Conservation (phyloP, 2,329 filamentous ascomycete genomes). For the Westerdykella ornata region DNA sequence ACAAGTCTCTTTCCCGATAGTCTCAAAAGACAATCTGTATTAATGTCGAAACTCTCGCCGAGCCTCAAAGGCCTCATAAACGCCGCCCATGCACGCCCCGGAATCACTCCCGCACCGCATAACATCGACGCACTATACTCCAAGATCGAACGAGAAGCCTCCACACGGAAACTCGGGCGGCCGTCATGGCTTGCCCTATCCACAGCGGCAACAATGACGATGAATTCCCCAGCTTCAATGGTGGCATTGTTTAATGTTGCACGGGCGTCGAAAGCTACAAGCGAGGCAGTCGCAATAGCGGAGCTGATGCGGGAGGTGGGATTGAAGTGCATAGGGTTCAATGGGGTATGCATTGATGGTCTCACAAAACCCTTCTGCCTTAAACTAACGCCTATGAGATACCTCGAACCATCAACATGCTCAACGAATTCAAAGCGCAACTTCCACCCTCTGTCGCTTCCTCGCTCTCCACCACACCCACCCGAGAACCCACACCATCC, state of each 20-base stretch:
- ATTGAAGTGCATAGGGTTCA: slow-evolving; percentile 72
- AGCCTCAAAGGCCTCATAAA: slow-evolving; percentile 33
- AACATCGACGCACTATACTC: slow-evolving; percentile 28
- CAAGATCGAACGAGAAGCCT: slow-evolving; percentile 28
- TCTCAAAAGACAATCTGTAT: too few species aligned
- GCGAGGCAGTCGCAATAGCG: slow-evolving; percentile 48
- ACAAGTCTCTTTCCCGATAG: too few species aligned
- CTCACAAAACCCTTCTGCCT: neutral
- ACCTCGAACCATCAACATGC: slow-evolving; percentile 74
- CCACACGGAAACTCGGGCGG: slow-evolving; percentile 22
- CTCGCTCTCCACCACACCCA: slow-evolving; percentile 51
- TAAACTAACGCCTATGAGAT: slow-evolving; percentile 42
- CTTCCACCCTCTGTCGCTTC: slow-evolving; percentile 53
- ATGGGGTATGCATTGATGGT: slow-evolving; percentile 45
- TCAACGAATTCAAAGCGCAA: slow-evolving; percentile 61
- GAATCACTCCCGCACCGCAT: slow-evolving; percentile 29
- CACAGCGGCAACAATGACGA: slow-evolving; percentile 74
- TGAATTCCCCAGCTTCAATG: slow-evolving; percentile 77
- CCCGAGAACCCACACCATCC: slow-evolving; percentile 41
- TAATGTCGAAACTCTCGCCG: slow-evolving; percentile 34
- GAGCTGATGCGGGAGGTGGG: slow-evolving; percentile 70
- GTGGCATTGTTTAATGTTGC: slow-evolving; percentile 51
- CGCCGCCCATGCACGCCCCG: slow-evolving; percentile 31
- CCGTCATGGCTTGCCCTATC: slow-evolving; percentile 35
- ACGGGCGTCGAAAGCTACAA: slow-evolving; percentile 17